Evolutionary conservation across 768 basidiomycete genomes (phyloP).

Genomic region (Suillus discolor): DNA sequence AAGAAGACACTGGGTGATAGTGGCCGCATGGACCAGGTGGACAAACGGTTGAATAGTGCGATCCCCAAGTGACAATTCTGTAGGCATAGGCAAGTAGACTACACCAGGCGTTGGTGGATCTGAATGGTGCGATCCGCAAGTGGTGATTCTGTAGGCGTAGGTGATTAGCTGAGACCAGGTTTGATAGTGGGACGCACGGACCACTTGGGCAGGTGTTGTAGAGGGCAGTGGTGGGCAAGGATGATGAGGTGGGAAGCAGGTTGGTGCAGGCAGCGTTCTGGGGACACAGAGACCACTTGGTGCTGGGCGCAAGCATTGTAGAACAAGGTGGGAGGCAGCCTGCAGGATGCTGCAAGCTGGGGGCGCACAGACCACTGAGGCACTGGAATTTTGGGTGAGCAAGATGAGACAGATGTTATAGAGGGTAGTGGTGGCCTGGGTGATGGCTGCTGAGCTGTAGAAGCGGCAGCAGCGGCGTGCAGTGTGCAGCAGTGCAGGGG

Average conservation of each 20-base stretch:
- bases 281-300: not conserved
- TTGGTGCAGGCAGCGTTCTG: not conserved
- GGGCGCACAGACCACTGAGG: not conserved
- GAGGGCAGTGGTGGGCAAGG: not conserved
- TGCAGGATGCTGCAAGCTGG: not conserved
- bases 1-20: too few relatives aligned
- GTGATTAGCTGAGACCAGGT: slow-evolving; percentile 60
- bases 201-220: not conserved
- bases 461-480: not conserved
- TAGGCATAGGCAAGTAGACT: too few relatives aligned
- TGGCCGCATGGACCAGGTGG: slow-evolving; percentile 17
- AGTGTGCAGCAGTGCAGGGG: not conserved
- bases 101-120: too few relatives aligned
- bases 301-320: not conserved
- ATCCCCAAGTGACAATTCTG: slow-evolving; percentile 48
- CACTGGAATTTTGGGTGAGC: not conserved
- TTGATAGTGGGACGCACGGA: not conserved
- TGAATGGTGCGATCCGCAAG: slow-evolving; percentile 48
- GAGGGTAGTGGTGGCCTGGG: not conserved
- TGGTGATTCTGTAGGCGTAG: slow-evolving; percentile 59
- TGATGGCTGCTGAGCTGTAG: not conserved
- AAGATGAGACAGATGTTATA: not conserved
- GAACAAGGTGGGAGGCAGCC: not conserved
- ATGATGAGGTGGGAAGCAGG: not conserved
- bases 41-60: slow-evolving; percentile 34